A percentile compares a stretch with the other conserved stretches of the same genome.
phyloP scores from a whole-genome alignment of 805 yeast genomes.

The Debaryomyces maramus region DNA sequence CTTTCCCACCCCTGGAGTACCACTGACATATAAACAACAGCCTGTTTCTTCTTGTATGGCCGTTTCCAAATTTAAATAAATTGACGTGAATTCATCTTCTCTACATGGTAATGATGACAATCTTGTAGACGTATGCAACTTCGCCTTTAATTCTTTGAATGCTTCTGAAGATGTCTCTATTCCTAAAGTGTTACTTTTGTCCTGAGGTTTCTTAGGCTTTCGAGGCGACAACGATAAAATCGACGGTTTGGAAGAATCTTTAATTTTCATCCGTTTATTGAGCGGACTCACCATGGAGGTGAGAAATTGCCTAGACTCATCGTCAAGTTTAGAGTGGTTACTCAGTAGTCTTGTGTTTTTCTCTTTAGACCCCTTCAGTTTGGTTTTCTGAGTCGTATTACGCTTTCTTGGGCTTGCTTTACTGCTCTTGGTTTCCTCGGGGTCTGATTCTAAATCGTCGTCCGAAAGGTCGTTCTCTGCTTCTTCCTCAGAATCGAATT shows the following conservation, averaged over 20 bases:
- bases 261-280: conserved; percentile 12
- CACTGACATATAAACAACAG: conserved; percentile 85
- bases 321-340: conserved; percentile 7
- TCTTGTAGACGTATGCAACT: conserved; percentile 46
- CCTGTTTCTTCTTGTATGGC: conserved; percentile 74
- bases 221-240: conserved; percentile 13
- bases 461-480: neutral
- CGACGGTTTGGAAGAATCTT: conserved; percentile 10
- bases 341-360: neutral
- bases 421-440: conserved; percentile 7
- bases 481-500: neutral
- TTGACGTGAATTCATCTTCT: conserved; percentile 73
- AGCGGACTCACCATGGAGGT: conserved; percentile 9
- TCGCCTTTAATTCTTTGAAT: conserved; percentile 39
- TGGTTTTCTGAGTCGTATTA: conserved; percentile 11
- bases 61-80: conserved; percentile 67
- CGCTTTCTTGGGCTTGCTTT: conserved; percentile 10
- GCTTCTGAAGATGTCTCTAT: conserved; percentile 27
- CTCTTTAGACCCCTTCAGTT: neutral
- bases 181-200: conserved; percentile 10
- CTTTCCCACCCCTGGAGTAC: conserved; percentile 98
- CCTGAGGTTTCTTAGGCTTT: conserved; percentile 14
- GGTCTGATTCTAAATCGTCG: neutral
- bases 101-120: conserved; percentile 73
- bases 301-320: conserved; percentile 7